Conservation (phyloP, 129 eudicot species). For the Arctium minus region DNA sequence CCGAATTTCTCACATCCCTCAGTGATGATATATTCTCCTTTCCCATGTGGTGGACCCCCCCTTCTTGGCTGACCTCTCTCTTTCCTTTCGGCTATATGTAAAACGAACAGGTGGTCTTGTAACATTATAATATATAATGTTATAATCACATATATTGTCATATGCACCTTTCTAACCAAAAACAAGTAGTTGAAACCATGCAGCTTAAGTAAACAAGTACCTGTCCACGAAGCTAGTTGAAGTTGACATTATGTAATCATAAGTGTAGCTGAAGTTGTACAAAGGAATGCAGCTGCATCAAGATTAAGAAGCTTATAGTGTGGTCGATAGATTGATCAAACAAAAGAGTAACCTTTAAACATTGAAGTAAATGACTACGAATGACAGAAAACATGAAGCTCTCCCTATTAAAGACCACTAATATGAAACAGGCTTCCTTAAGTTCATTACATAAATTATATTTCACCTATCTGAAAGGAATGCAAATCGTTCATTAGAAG, state of each 20-base stretch:
- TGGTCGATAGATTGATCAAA: not conserved
- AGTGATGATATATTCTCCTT: too few relatives aligned
- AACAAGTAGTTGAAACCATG: slow-evolving; percentile 1
- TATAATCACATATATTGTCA: not conserved
- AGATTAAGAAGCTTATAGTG: slow-evolving; percentile 4
- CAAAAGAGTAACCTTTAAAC: not conserved
- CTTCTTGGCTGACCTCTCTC: too few relatives aligned
- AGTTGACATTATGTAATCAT: slow-evolving; percentile 93
- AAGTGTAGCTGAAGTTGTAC: slow-evolving; percentile 97
- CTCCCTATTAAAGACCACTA: not conserved
- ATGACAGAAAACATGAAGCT: not conserved
- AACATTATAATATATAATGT: not conserved
- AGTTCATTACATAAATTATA: slow-evolving; percentile 1
- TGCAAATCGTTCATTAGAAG: slow-evolving; percentile 72
- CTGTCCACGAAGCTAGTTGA: slow-evolving; percentile 95
- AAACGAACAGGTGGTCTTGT: too few relatives aligned
- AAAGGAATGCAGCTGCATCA: slow-evolving; percentile 89
- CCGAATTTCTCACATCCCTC: too few relatives aligned
- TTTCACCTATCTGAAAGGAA: slow-evolving; percentile 89
- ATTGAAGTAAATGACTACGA: slow-evolving; percentile 4
- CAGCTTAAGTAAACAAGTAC: slow-evolving; percentile 29
- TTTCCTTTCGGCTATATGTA: too few relatives aligned
- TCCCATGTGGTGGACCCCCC: too few relatives aligned
- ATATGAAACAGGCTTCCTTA: not conserved
- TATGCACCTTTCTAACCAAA: not conserved